These are phyloP conservation scores for Cryphonectria radicalis DNA, from an alignment of 2,329 filamentous ascomycete genomes.

Conservation along the genomic window DNA sequence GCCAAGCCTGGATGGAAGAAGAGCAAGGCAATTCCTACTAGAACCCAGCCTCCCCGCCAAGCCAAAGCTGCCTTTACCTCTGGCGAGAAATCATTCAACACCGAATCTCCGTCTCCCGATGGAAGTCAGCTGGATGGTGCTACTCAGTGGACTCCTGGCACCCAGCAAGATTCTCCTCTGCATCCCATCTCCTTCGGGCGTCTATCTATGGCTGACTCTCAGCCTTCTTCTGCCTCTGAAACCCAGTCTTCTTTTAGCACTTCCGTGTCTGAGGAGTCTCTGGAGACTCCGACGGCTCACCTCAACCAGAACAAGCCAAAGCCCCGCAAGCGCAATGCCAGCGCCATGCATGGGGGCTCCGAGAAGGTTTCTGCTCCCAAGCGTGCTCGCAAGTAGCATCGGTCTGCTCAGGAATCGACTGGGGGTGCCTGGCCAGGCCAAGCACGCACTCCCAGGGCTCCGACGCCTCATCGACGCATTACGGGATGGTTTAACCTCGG, in stretches of 20 bases:
- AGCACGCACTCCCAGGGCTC: not conserved
- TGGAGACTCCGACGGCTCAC: not conserved
- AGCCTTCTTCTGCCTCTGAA: not conserved
- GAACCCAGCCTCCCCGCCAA: not conserved
- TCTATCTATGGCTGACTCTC: not conserved
- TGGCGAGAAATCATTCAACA: not conserved
- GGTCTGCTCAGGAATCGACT: not conserved
- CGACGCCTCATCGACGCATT: not conserved
- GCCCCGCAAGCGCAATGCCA: not conserved
- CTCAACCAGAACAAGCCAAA: not conserved
- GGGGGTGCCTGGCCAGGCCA: not conserved
- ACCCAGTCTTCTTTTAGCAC: not conserved
- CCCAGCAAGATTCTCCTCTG: not conserved
- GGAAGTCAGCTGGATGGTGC: not conserved
- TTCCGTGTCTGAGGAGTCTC: not conserved
- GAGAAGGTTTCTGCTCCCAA: not conserved
- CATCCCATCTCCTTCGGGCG: not conserved
- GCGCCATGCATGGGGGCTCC: not conserved
- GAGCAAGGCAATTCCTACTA: not conserved
- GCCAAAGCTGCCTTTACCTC: not conserved
- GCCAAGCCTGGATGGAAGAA: not conserved
- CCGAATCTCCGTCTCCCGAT: not conserved
- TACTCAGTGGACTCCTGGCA: not conserved
- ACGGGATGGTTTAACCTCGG: not conserved
- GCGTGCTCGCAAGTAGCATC: not conserved